Percentiles rank a stretch among this genome's conserved stretches.
Conservation (phyloP, 176 grass and related monocot species). For the Eleusine indica region DNA sequence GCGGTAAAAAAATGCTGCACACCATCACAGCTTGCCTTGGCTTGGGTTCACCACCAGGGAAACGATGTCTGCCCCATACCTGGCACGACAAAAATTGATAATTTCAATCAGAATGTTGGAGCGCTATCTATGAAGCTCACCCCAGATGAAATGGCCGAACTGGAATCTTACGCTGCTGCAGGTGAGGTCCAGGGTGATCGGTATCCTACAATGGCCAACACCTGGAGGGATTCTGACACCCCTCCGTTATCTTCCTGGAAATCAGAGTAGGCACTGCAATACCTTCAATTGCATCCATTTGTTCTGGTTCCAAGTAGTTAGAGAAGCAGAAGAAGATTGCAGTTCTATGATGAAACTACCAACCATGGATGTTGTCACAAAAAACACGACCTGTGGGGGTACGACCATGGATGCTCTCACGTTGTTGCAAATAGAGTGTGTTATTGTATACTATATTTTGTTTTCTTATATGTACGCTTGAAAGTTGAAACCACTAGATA, state of each 20-base stretch:
- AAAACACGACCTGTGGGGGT: no score
- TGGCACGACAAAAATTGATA: slow-evolving; percentile 64
- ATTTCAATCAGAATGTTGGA: slow-evolving; percentile 60
- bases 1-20: slow-evolving; percentile 61
- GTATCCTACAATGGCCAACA: background rate
- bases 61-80: slow-evolving; percentile 75
- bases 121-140: slow-evolving; percentile 62
- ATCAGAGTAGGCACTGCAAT: background rate
- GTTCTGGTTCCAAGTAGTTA: background rate
- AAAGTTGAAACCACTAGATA: no score
- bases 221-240: slow-evolving; percentile 59
- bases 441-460: no score
- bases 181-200: slow-evolving; percentile 43
- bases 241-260: slow-evolving; percentile 61
- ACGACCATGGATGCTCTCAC: no score
- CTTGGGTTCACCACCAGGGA: slow-evolving; percentile 73
- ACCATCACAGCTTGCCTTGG: slow-evolving; percentile 54
- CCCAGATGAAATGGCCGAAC: slow-evolving; percentile 52
- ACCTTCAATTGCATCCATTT: background rate
- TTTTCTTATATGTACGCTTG: no score
- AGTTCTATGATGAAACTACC: no score
- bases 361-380: no score
- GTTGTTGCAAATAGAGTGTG: no score
- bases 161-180: slow-evolving; percentile 42
- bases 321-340: background rate